Evolutionary conservation across 2,329 filamentous ascomycete species (phyloP).

Genomic region (Calonectria leucothoes): DNA sequence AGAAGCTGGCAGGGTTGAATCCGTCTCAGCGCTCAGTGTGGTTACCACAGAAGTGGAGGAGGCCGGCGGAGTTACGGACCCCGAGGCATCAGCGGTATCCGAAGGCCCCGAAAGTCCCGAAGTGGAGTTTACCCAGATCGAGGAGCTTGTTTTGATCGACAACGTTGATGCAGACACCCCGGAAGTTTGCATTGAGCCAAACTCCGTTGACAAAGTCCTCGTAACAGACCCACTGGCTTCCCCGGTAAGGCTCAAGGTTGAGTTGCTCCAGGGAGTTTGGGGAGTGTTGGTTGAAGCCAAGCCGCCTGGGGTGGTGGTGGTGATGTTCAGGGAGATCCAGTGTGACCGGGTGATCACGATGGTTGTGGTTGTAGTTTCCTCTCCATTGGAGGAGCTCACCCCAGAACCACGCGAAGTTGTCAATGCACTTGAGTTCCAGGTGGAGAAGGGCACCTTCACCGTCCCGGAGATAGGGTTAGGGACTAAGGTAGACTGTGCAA

Average conservation of each 20-base stretch:
- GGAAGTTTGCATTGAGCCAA: slow-evolving; percentile 21
- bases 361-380: slow-evolving; percentile 15
- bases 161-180: slow-evolving; percentile 29
- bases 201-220: slow-evolving; percentile 18
- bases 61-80: slow-evolving; percentile 1
- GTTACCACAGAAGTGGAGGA: slow-evolving; percentile 1
- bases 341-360: slow-evolving; percentile 23
- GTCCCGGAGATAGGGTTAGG: slow-evolving; percentile 17
- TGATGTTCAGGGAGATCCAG: slow-evolving; percentile 28
- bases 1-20: slow-evolving; percentile 5
- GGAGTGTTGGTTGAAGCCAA: slow-evolving; percentile 9
- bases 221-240: slow-evolving; percentile 16
- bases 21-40: slow-evolving; percentile 1
- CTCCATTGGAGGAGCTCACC: slow-evolving; percentile 17
- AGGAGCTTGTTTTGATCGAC: slow-evolving; percentile 13
- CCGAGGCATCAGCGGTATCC: slow-evolving; percentile 19
- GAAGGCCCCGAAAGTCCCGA: slow-evolving; percentile 18
- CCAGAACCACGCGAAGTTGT: not conserved
- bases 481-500: not conserved
- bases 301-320: slow-evolving; percentile 5
- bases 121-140: slow-evolving; percentile 33
- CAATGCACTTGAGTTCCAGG: slow-evolving; percentile 30
- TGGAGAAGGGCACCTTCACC: slow-evolving; percentile 19
- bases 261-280: slow-evolving; percentile 26
- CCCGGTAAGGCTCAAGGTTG: slow-evolving; percentile 24